Percentiles rank a stretch among this genome's conserved stretches.
Conservation (phyloP, 2,329 filamentous ascomycete genomes). For the Aspergillus costaricaensis region DNA sequence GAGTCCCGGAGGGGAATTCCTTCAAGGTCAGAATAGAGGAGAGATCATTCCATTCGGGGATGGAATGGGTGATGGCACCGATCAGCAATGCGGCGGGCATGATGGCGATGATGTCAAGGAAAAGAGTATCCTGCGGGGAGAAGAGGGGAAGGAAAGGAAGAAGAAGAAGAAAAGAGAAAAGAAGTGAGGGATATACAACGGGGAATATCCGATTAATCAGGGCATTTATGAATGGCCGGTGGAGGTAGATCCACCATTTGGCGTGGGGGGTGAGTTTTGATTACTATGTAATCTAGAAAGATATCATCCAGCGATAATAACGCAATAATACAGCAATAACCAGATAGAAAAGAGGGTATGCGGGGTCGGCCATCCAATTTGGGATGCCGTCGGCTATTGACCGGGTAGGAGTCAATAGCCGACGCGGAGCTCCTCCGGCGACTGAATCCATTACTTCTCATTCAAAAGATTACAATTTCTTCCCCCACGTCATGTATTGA, state of each 20-base stretch:
- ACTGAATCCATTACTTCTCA: neutral
- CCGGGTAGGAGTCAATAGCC: slow-evolving; percentile 11
- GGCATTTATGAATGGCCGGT: neutral
- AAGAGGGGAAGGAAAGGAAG: neutral
- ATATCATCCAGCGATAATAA: too few relatives aligned
- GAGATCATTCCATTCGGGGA: slow-evolving; percentile 47
- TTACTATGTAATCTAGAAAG: too few relatives aligned
- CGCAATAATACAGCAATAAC: too few relatives aligned
- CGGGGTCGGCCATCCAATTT: neutral
- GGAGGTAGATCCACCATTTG: neutral
- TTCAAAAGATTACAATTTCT: too few relatives aligned
- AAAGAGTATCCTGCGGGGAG: neutral
- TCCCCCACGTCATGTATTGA: neutral
- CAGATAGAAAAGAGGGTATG: neutral
- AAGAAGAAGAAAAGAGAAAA: neutral
- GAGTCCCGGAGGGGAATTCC: slow-evolving; percentile 56
- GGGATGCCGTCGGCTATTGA: slow-evolving; percentile 13
- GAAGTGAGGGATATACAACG: neutral
- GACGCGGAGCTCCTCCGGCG: slow-evolving; percentile 17
- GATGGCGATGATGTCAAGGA: slow-evolving; percentile 21
- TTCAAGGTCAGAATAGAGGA: slow-evolving; percentile 45
- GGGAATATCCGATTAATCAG: neutral
- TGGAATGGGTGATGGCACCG: slow-evolving; percentile 46
- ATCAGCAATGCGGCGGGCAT: slow-evolving; percentile 49
- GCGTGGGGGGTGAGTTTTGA: too few relatives aligned